These are phyloP conservation scores for Neobulgaria alba DNA, from an alignment of 2,329 filamentous ascomycete genomes.

Conservation along the genomic window DNA sequence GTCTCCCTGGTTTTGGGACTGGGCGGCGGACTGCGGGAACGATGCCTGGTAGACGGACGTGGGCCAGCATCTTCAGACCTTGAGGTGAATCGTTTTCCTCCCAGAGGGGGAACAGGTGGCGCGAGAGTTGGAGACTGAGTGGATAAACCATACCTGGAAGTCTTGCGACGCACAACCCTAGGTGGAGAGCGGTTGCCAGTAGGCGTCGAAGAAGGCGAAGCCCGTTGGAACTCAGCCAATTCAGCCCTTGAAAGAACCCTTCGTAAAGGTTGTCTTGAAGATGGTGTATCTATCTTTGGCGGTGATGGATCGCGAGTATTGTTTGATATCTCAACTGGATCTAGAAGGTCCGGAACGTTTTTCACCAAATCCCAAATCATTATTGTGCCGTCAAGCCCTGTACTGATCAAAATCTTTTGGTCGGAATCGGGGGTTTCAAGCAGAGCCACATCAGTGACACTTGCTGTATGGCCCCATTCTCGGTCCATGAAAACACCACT, in stretches of 20 bases:
- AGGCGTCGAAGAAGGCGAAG: conserved; percentile 32
- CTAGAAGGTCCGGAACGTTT: conserved; percentile 14
- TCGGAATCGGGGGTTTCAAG: conserved; percentile 48
- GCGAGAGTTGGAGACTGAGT: conserved; percentile 40
- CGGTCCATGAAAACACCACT: conserved; percentile 71
- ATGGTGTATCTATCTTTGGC: conserved; percentile 37
- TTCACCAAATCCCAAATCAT: conserved; percentile 56
- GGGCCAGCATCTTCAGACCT: conserved; percentile 22
- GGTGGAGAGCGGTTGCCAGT: conserved; percentile 47
- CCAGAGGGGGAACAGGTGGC: conserved; percentile 18
- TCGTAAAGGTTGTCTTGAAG: conserved; percentile 64
- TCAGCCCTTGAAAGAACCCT: conserved; percentile 83
- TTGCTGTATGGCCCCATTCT: conserved; percentile 93
- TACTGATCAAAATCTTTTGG: conserved; percentile 57
- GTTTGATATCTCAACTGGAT: conserved; percentile 12
- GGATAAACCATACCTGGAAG: conserved; percentile 43
- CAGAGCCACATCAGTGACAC: conserved; percentile 77
- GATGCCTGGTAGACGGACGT: conserved; percentile 12
- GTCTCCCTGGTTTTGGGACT: conserved; percentile 26
- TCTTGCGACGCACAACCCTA: conserved; percentile 43
- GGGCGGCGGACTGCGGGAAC: conserved; percentile 26
- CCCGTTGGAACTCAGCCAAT: conserved; percentile 66
- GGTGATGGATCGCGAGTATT: conserved; percentile 24
- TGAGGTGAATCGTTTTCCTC: conserved; percentile 22
- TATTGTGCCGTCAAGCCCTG: conserved; percentile 71